Evolutionary conservation across 2,329 filamentous ascomycete species (phyloP).

Genomic region (Akanthomyces dipterigenus): DNA sequence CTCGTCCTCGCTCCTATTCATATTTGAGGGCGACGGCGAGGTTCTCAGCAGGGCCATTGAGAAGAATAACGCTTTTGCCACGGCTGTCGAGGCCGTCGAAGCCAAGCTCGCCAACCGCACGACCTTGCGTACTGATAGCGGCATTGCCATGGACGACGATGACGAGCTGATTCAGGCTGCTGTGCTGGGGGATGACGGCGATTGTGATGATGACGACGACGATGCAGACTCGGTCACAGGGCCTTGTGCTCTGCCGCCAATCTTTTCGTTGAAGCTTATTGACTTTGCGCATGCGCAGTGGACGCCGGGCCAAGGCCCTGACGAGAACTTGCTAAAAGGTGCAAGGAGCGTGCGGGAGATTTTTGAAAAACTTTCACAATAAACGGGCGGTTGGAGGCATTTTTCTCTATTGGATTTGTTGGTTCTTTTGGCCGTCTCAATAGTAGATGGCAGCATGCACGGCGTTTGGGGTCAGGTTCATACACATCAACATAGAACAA

Average conservation of each 20-base stretch:
- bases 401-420: not conserved
- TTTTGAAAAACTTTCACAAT: conserved; percentile 56
- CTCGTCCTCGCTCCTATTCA: conserved; percentile 55
- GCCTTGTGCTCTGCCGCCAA: conserved; percentile 43
- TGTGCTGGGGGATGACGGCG: not conserved
- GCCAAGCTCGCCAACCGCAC: conserved; percentile 24
- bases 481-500: not conserved
- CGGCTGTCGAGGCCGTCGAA: conserved; percentile 52
- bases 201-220: conserved; percentile 29
- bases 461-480: not conserved
- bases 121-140: conserved; percentile 47
- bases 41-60: conserved; percentile 46
- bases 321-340: conserved; percentile 74
- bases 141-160: conserved; percentile 42
- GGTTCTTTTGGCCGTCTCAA: not conserved
- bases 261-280: conserved; percentile 80
- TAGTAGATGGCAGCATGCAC: not conserved
- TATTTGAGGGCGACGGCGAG: conserved; percentile 57
- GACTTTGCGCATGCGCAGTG: conserved; percentile 93
- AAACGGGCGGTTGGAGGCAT: not conserved
- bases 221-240: conserved; percentile 37
- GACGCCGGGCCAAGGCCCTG: conserved; percentile 73
- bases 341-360: conserved; percentile 66
- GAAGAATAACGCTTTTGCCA: conserved; percentile 44
- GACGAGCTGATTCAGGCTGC: conserved; percentile 21